A percentile compares a stretch with the other conserved stretches of the same genome.
Conservation (phyloP, 1,284 basidiomycete species). For the Trametes versicolor region DNA sequence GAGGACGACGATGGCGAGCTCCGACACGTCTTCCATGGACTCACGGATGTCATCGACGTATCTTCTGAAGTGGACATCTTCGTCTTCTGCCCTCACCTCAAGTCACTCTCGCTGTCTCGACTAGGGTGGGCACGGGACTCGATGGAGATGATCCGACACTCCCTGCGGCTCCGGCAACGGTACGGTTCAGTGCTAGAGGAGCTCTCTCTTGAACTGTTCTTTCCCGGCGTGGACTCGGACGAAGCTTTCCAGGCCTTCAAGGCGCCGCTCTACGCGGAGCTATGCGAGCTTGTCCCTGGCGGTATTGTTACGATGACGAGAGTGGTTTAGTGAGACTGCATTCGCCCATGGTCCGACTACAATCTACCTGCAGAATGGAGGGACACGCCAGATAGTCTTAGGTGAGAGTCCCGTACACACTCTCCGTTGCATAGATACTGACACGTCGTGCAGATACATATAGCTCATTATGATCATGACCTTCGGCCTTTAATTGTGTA, state of each 20-base stretch:
- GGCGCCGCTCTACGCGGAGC: background rate
- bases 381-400: too few species aligned
- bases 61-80: too few species aligned
- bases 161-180: background rate
- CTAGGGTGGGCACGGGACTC: background rate
- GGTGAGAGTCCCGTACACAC: too few species aligned
- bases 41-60: too few species aligned
- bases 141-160: background rate
- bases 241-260: constrained; percentile 3
- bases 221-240: background rate
- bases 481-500: too few species aligned
- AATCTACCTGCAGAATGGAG: too few species aligned
- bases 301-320: background rate
- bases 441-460: too few species aligned
- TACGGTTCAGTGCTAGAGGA: background rate
- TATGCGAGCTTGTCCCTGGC: background rate
- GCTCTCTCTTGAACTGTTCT: background rate
- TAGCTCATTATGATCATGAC: too few species aligned
- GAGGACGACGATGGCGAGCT: too few species aligned
- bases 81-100: background rate
- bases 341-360: too few species aligned
- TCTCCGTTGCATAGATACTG: too few species aligned
- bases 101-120: background rate
- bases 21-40: too few species aligned
- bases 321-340: background rate